phyloP scores from a whole-genome alignment of 2,329 filamentous ascomycete genomes.

The Calcarisporium arbuscula region DNA sequence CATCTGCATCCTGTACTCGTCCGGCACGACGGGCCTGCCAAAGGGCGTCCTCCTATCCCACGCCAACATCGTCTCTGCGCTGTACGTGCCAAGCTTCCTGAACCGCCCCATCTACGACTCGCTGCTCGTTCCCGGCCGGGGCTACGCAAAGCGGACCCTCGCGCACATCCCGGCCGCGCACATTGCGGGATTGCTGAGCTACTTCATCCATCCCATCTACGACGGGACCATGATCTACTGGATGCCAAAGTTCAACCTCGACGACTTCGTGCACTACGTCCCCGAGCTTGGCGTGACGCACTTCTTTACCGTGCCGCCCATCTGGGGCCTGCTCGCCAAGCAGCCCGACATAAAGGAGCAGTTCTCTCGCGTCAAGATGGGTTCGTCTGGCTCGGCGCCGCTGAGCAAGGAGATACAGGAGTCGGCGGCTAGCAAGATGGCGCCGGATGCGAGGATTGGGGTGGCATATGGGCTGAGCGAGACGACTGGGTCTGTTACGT shows the following conservation, averaged over 20 bases:
- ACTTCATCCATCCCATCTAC: slow-evolving; percentile 34
- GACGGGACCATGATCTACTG: slow-evolving; percentile 48
- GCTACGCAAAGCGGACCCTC: slow-evolving; percentile 26
- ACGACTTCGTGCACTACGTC: slow-evolving; percentile 46
- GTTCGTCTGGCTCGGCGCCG: slow-evolving; percentile 49
- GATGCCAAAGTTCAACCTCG: slow-evolving; percentile 56
- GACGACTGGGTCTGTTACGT: slow-evolving; percentile 42
- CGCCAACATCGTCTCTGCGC: slow-evolving; percentile 34
- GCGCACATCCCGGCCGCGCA: slow-evolving; percentile 40
- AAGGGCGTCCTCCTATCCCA: slow-evolving; percentile 42
- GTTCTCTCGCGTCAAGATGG: slow-evolving; percentile 41
- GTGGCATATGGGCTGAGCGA: slow-evolving; percentile 57
- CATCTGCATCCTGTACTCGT: slow-evolving; percentile 40
- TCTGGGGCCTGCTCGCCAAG: slow-evolving; percentile 54
- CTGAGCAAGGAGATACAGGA: slow-evolving; percentile 48
- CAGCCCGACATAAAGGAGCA: slow-evolving; percentile 48
- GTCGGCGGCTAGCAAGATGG: slow-evolving; percentile 41
- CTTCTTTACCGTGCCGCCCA: slow-evolving; percentile 55
- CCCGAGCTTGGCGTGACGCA: slow-evolving; percentile 43
- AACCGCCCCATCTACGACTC: slow-evolving; percentile 21
- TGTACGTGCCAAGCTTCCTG: slow-evolving; percentile 22
- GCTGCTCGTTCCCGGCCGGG: slow-evolving; percentile 16
- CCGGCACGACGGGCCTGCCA: slow-evolving; percentile 41
- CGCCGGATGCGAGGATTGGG: slow-evolving; percentile 36
- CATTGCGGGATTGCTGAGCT: slow-evolving; percentile 39